These are phyloP conservation scores for Candida sonorensis DNA, from an alignment of 805 yeast genomes.

Conservation along the genomic window DNA sequence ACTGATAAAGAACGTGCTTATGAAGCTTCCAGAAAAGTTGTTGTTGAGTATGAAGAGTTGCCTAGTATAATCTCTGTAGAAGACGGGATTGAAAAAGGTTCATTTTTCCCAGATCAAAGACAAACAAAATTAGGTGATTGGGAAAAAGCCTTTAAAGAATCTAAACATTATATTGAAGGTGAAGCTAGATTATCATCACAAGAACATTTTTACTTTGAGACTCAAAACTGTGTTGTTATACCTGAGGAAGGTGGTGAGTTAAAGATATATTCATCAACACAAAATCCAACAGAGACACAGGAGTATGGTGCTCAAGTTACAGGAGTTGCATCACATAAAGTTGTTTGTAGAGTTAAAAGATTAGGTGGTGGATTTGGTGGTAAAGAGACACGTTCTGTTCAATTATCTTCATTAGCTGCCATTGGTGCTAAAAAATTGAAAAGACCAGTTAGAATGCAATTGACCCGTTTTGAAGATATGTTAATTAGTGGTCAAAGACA, in stretches of 20 bases:
- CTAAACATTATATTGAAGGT: constrained; percentile 31
- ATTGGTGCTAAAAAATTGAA: constrained; percentile 36
- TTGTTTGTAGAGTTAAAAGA: constrained; percentile 36
- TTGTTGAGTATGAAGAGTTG: constrained; percentile 35
- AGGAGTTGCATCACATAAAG: constrained; percentile 34
- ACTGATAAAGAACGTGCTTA: constrained; percentile 32
- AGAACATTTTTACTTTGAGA: constrained; percentile 43
- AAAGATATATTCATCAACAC: constrained; percentile 37
- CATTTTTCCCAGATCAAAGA: constrained; percentile 32
- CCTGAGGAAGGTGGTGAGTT: constrained; percentile 43
- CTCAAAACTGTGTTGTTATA: constrained; percentile 36
- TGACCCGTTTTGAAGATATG: constrained; percentile 40
- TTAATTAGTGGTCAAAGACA: constrained; percentile 39
- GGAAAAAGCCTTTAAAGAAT: constrained; percentile 29
- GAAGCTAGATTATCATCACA: constrained; percentile 37
- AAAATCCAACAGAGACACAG: constrained; percentile 40
- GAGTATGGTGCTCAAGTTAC: constrained; percentile 35
- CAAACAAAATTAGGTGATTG: constrained; percentile 33
- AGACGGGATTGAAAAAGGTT: constrained; percentile 34
- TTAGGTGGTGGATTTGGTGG: constrained; percentile 48
- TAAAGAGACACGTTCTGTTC: constrained; percentile 37
- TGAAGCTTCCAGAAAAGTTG: constrained; percentile 35
- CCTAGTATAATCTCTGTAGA: constrained; percentile 35
- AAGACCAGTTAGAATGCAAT: constrained; percentile 35
- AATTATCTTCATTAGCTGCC: constrained; percentile 31